Evolutionary conservation across 2,329 filamentous ascomycete species (phyloP), one percentile per base, ranked within the genome.

Genomic region (Pseudogymnoascus verrucosus): DNA sequence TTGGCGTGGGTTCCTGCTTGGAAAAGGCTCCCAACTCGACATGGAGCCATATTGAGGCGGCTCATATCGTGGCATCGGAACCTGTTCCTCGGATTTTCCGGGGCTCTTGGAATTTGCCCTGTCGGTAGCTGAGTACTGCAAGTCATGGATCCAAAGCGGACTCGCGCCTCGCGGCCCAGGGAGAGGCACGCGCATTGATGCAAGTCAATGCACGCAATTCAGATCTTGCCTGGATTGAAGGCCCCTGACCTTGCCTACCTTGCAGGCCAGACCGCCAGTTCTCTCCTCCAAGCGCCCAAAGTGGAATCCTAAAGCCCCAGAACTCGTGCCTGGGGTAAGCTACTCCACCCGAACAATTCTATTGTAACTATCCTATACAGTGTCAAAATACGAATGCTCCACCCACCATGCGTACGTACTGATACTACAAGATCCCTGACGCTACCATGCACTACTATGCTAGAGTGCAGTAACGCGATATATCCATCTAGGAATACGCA

Each of bases 181-280:
- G 51, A 34, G 28, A 57, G 28, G 51, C 51, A 36, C 28, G 28
- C 51, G 51, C 51, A 57, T 57, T 34, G 36, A 57, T 57, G 51
- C 51, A 36, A 62, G 60, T 34, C 42, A 54, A 62, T 62, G 61
- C 61, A 62, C 34, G 61, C 61, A 42, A 62, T 62, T 36, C 23
- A 34, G 40, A 34, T 51, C 61, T 44, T 57, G 28, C 51, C 51
- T 57, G 16, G 69, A 71, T 71, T 69, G 68, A 64, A 67, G 70
- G 39, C 31, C 28, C 59, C 51, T 63, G 66, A 63, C 64, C 67
- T 51, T 66, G 37, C 16, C 16, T 63, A 69, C 69, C 68, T 63
- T 69, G 68, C 63, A 63, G 65, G 67, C 65, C 68, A 71, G 72
- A 73, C 72, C 72, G 72, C 72, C 69, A 72, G 71, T 74, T 73